phyloP scores from a whole-genome alignment of 2,329 filamentous ascomycete genomes.

The Diplodia scrobiculata region DNA sequence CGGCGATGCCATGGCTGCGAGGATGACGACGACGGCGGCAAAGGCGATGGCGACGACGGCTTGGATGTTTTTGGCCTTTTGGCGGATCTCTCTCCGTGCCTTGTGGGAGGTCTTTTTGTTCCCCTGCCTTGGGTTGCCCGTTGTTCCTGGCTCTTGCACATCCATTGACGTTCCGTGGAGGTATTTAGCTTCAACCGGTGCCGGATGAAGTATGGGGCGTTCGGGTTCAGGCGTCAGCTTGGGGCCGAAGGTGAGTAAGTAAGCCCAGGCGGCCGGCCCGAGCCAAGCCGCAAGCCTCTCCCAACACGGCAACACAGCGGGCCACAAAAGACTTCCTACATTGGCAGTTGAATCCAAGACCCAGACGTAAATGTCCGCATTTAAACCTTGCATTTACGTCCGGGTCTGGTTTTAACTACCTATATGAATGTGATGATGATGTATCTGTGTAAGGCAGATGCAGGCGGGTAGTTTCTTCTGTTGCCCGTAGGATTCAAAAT shows the following conservation, averaged over 20 bases:
- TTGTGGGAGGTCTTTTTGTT: background rate
- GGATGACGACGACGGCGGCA: constrained; percentile 1
- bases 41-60: constrained; percentile 17
- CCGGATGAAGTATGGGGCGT: background rate
- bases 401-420: no score
- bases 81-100: constrained; percentile 3
- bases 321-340: no score
- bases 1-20: constrained; percentile 36
- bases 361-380: no score
- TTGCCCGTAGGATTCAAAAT: no score
- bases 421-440: no score
- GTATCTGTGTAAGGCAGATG: no score
- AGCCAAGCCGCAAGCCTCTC: background rate
- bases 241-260: constrained; percentile 23
- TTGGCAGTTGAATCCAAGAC: no score
- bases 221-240: constrained; percentile 8
- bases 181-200: background rate
- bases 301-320: background rate
- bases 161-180: background rate
- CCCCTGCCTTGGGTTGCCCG: background rate
- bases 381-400: no score
- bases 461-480: no score
- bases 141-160: constrained; percentile 4
- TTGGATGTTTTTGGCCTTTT: constrained; percentile 9
- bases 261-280: background rate